Evolutionary conservation across 169 alveolate species (phyloP), one percentile per base, ranked within the genome.

Genomic region (Cystoisospora suis): DNA sequence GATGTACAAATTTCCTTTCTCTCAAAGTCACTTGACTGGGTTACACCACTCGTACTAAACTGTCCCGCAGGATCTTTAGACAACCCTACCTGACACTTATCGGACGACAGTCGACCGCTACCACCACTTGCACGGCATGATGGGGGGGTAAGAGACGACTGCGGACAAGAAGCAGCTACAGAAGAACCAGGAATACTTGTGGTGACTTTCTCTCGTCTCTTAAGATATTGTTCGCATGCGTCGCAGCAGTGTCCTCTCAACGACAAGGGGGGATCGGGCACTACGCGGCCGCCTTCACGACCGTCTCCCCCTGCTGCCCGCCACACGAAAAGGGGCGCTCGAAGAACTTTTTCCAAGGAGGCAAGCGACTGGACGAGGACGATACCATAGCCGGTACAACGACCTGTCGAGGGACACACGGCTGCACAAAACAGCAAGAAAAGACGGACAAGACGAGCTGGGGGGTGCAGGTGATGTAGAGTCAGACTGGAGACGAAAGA

Each of bases 301-400:
- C 77, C 77, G 44, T 65, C 77, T 2, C 77, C 77, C 5, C 77
- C 77, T 1, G 77, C 77, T 0, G 77, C 77, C 45, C 77, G 77
- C 77, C 77, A 65, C 9, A 17, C 34, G 77, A 65, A 65, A 44
- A 65, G 42, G n/a, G 77, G 77, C n/a, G 77, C 77, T 0, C 42
- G 77, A 1, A 65, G 15, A 44, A 65, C 2, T 65, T n/a, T 12
- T 44, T 65, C 77, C 20, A 17, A 36, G 15, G 4, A 3, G 12
- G 42, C 77, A 65, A n/a, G 34, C 9, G 77, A 17, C 77, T 6
- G 44, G 34, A n/a, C 42, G 44, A 65, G 44, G n/a, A 65, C 7
- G 77, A 65, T 44, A 1, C 77, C 77, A 20, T 17, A 65, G n/a
- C 77, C 77, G 44, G 45, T 36, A n/a, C 77, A 65, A 36, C 77